These are phyloP conservation scores for Rickenella mellea DNA, from an alignment of 768 basidiomycete species.

Conservation along the genomic window DNA sequence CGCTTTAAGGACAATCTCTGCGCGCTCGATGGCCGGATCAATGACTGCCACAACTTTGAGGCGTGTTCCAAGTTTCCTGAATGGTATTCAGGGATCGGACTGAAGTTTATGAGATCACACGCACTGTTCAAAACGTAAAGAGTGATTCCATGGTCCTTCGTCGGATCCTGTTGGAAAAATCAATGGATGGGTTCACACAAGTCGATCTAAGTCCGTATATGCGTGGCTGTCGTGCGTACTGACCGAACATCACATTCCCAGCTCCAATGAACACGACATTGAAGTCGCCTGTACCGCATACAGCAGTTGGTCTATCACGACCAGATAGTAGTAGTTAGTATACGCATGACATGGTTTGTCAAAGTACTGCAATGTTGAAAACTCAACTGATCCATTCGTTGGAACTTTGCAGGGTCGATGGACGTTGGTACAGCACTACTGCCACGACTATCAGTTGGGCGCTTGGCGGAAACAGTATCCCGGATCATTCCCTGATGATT, in stretches of 20 bases:
- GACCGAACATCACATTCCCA: slow-evolving; percentile 97
- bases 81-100: neutral
- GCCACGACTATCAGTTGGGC: no score
- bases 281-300: slow-evolving; percentile 65
- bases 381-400: slow-evolving; percentile 72
- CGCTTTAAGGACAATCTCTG: slow-evolving; percentile 69
- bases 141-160: slow-evolving; percentile 91
- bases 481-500: no score
- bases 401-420: slow-evolving; percentile 67
- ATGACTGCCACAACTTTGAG: slow-evolving; percentile 94
- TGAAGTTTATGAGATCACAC: slow-evolving; percentile 15
- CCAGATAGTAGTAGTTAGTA: neutral
- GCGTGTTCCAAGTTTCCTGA: slow-evolving; percentile 86
- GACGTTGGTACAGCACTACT: no score
- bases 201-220: neutral
- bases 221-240: slow-evolving; percentile 5
- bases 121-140: slow-evolving; percentile 83
- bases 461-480: no score
- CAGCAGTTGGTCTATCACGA: slow-evolving; percentile 36
- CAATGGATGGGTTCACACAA: neutral
- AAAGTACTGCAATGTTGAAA: neutral
- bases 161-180: slow-evolving; percentile 48
- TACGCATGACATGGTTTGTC: neutral
- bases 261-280: slow-evolving; percentile 94
- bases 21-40: slow-evolving; percentile 82